These are phyloP conservation scores for Diplodia sapinea DNA, from an alignment of 2,329 filamentous ascomycete species.

Conservation along the genomic window DNA sequence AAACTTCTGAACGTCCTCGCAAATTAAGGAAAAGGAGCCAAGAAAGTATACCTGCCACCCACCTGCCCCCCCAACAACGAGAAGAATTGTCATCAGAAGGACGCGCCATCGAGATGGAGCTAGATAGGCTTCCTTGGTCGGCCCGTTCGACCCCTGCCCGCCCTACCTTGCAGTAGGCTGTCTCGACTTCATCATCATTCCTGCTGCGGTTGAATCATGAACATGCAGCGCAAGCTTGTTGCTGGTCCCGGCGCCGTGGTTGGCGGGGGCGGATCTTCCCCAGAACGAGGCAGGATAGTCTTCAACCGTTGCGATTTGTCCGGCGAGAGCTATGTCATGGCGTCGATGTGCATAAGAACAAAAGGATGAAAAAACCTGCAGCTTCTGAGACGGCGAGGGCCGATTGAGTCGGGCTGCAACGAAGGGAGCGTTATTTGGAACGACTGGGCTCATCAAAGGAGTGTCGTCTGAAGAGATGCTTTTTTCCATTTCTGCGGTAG, in stretches of 20 bases:
- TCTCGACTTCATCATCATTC: neutral
- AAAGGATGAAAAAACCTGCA: too few species aligned
- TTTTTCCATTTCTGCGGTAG: slow-evolving; percentile 17
- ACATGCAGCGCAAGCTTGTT: neutral
- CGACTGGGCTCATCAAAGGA: slow-evolving; percentile 6
- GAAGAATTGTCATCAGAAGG: too few species aligned
- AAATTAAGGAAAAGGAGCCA: too few species aligned
- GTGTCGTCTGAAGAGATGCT: slow-evolving; percentile 14
- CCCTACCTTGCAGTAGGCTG: too few species aligned
- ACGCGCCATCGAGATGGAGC: too few species aligned
- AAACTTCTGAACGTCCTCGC: too few species aligned
- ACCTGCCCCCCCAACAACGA: too few species aligned
- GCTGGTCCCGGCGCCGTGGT: slow-evolving; percentile 7
- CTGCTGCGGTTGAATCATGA: neutral
- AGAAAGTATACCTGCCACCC: neutral
- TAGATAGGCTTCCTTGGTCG: too few species aligned
- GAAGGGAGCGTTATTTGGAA: neutral
- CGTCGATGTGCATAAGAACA: neutral
- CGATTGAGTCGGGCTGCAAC: slow-evolving; percentile 5
- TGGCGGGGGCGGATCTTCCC: neutral
- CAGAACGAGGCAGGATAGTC: neutral
- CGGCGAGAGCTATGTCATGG: neutral
- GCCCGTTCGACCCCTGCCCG: too few species aligned
- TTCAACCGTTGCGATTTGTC: neutral
- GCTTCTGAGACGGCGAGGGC: neutral